phyloP scores from a whole-genome alignment of 2,329 filamentous ascomycete species.

The Madurella mycetomatis region DNA sequence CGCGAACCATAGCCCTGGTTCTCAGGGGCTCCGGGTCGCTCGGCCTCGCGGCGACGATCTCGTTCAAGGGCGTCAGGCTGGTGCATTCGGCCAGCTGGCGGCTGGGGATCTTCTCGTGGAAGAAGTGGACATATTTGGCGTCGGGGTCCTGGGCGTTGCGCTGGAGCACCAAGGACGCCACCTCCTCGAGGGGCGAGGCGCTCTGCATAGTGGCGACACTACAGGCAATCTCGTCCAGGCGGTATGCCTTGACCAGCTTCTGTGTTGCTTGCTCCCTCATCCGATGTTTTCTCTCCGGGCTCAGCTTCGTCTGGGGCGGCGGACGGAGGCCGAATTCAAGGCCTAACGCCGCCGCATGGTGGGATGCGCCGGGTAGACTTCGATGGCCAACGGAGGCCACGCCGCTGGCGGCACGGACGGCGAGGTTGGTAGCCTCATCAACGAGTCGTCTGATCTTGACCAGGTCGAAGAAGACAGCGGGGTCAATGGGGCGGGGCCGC shows the following conservation, averaged over 20 bases:
- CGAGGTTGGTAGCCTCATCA: conserved; percentile 73
- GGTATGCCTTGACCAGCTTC: conserved; percentile 72
- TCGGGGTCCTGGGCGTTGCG: conserved; percentile 64
- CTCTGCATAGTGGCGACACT: conserved; percentile 82
- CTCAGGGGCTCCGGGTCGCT: conserved; percentile 63
- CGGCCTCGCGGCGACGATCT: conserved; percentile 62
- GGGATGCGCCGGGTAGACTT: conserved; percentile 44
- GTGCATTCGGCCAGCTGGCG: conserved; percentile 69
- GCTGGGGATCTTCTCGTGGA: conserved; percentile 83
- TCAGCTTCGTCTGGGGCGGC: conserved; percentile 59
- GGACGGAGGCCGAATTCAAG: conserved; percentile 50
- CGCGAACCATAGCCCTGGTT: conserved; percentile 68
- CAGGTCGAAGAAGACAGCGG: conserved; percentile 76
- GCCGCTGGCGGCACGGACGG: conserved; percentile 72
- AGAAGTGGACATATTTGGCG: conserved; percentile 86
- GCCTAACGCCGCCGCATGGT: conserved; percentile 39
- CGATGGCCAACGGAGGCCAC: conserved; percentile 61
- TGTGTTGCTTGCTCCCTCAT: conserved; percentile 78
- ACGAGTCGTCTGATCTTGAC: conserved; percentile 76
- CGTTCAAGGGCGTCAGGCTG: conserved; percentile 59
- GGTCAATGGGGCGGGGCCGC: conserved; percentile 71
- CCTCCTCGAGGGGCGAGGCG: conserved; percentile 70
- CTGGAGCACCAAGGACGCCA: conserved; percentile 68
- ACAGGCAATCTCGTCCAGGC: conserved; percentile 75
- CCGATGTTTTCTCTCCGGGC: conserved; percentile 69